These are phyloP conservation scores for Russula lepida DNA, from an alignment of 768 basidiomycete species.

Conservation along the genomic window DNA sequence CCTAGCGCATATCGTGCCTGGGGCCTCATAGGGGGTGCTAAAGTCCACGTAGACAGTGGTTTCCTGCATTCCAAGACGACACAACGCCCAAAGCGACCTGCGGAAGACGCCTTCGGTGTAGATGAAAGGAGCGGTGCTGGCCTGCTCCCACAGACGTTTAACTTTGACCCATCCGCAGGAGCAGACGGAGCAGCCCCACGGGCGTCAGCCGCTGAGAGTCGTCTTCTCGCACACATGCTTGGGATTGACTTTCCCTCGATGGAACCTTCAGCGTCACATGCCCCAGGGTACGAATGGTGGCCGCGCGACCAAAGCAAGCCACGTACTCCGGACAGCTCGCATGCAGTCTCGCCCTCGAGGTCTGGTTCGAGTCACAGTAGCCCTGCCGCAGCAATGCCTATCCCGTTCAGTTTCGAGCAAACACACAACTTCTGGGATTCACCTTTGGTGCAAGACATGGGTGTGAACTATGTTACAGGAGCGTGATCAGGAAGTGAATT, in stretches of 20 bases:
- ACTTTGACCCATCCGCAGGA: neutral
- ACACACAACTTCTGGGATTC: conserved; percentile 17
- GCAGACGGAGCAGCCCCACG: neutral
- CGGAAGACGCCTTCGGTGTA: conserved; percentile 20
- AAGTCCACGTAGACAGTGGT: conserved; percentile 19
- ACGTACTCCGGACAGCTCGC: conserved; percentile 3
- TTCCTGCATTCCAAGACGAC: conserved; percentile 2
- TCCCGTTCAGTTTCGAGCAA: conserved; percentile 21
- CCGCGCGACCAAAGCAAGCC: conserved; percentile 9
- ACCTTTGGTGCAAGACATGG: conserved; percentile 8
- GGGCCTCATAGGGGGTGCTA: conserved; percentile 20
- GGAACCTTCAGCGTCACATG: conserved; percentile 12
- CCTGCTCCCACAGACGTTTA: neutral
- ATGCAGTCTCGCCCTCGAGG: conserved; percentile 14
- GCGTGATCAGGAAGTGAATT: neutral
- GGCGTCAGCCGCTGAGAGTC: conserved; percentile 6
- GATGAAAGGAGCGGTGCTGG: neutral
- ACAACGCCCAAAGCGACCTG: conserved; percentile 14
- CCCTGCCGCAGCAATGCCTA: conserved; percentile 17
- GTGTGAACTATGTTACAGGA: neutral
- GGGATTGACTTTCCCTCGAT: conserved; percentile 17
- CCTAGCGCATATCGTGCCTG: conserved; percentile 19
- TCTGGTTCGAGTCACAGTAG: conserved; percentile 18
- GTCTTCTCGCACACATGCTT: conserved; percentile 20
- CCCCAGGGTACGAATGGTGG: conserved; percentile 20